Conservation (phyloP, 148 eudicot genomes). For the Cornus suecica region DNA sequence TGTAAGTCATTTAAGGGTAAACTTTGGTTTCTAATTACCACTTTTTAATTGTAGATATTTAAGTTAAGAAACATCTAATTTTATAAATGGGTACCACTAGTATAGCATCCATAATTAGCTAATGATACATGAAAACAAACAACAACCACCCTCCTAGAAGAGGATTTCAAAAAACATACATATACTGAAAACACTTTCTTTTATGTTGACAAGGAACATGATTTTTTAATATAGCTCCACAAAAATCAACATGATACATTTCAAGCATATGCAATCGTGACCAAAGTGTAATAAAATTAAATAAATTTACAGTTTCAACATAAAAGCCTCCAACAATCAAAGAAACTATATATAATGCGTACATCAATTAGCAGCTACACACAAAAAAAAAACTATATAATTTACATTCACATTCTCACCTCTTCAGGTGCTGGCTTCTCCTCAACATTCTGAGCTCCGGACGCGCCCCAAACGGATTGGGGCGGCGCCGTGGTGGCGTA, state of each 20-base stretch:
- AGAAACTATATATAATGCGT: not conserved
- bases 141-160: not conserved
- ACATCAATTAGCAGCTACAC: not conserved
- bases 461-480: constrained; percentile 30
- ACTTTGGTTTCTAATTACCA: too few relatives aligned
- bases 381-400: not conserved
- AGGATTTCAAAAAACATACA: too few relatives aligned
- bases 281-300: not conserved
- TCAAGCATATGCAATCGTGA: too few relatives aligned
- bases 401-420: constrained; percentile 12
- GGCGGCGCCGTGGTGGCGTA: constrained; percentile 49
- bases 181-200: too few relatives aligned
- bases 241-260: too few relatives aligned
- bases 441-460: constrained; percentile 19
- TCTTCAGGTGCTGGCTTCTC: constrained; percentile 22
- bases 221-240: too few relatives aligned
- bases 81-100: not conserved
- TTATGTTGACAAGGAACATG: too few relatives aligned
- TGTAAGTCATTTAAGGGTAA: too few relatives aligned
- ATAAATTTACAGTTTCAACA: too few relatives aligned
- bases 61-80: too few relatives aligned
- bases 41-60: too few relatives aligned
- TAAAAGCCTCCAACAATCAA: not conserved
- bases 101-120: not conserved
- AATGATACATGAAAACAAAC: not conserved